Conservation (phyloP, 495 filamentous ascomycete species). For the Pyrenopolyporus hunteri region DNA sequence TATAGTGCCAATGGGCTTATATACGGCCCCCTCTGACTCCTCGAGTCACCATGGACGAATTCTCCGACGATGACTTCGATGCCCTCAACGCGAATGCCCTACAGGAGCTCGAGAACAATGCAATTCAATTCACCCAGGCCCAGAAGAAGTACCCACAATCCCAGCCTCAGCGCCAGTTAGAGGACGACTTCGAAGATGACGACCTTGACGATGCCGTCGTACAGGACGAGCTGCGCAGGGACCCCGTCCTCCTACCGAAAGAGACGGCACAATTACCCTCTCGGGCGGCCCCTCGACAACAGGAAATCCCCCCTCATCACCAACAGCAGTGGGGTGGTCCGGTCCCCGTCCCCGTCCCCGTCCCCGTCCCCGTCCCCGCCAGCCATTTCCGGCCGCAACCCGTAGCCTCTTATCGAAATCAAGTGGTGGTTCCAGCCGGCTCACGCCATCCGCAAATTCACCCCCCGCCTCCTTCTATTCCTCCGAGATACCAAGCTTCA, state of each 20-base stretch:
- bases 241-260: constrained; percentile 13
- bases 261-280: constrained; percentile 25
- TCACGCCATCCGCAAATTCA: constrained; percentile 40
- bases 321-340: constrained; percentile 26
- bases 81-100: constrained; percentile 50
- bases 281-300: constrained; percentile 24
- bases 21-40: constrained; percentile 34
- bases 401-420: constrained; percentile 15
- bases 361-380: constrained; percentile 27
- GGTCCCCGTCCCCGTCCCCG: constrained; percentile 24
- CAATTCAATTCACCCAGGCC: constrained; percentile 55
- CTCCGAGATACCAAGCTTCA: constrained; percentile 39
- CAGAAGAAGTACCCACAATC: constrained; percentile 36
- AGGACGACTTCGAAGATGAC: constrained; percentile 41
- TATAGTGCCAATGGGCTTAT: constrained; percentile 33
- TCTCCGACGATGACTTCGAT: constrained; percentile 56
- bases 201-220: constrained; percentile 46
- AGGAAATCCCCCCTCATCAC: not conserved
- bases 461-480: constrained; percentile 32
- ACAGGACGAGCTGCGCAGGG: constrained; percentile 15
- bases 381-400: constrained; percentile 27
- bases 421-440: not conserved
- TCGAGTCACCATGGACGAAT: constrained; percentile 54
- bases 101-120: constrained; percentile 55
- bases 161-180: constrained; percentile 35